Evolutionary conservation across 139 green algal genomes (phyloP).

Genomic region (Closterium sp.): DNA sequence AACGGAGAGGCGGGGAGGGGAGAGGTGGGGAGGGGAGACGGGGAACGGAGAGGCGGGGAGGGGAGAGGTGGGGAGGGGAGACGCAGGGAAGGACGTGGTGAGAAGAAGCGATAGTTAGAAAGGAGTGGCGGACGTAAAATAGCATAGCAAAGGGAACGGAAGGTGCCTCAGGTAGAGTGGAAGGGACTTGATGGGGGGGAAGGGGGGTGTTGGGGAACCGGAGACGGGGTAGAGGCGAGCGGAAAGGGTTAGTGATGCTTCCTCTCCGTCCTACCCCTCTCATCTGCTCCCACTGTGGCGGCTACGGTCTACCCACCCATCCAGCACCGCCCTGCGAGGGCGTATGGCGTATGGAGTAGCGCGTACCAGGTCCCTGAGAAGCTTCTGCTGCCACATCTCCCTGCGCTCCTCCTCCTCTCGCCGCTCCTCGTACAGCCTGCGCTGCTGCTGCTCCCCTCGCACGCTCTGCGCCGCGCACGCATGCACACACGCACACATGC

Average conservation of each 20-base stretch:
- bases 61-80: no score
- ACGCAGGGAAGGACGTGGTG: no score
- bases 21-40: no score
- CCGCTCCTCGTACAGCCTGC: not conserved
- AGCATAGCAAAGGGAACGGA: not conserved
- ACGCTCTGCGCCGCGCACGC: not conserved
- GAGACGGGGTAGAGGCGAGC: not conserved
- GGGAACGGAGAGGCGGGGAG: no score
- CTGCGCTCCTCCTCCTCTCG: not conserved
- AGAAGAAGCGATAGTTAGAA: not conserved
- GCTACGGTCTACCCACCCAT: not conserved
- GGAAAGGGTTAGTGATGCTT: not conserved
- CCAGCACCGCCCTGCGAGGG: not conserved
- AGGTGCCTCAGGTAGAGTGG: not conserved
- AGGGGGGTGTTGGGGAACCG: no score
- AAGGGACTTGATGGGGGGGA: not conserved
- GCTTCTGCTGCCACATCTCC: not conserved
- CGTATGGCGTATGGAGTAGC: not conserved
- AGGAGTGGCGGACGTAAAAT: not conserved
- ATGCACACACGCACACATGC: not conserved
- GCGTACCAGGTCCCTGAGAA: not conserved
- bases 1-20: no score
- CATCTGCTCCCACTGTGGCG: not conserved
- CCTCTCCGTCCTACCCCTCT: not conserved
- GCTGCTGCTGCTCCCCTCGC: not conserved